Evolutionary conservation across 768 basidiomycete genomes (phyloP), one percentile per base, ranked within the genome.

Genomic region (Leccinum variicolor): DNA sequence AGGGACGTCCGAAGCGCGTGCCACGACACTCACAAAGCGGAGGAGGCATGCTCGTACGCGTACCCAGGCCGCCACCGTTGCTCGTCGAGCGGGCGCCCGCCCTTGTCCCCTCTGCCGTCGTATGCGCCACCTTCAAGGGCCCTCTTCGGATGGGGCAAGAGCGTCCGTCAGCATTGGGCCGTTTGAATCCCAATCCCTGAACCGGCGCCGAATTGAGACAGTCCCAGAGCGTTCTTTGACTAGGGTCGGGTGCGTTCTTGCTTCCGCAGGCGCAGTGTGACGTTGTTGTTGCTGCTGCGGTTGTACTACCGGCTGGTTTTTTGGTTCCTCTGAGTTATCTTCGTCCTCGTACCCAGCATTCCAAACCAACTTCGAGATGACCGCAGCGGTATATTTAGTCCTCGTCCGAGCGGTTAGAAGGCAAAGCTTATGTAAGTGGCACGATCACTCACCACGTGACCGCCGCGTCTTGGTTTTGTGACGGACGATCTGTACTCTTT

Each of bases 371-470:
- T 4, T 58, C 3, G 68, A 68, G 43, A 67, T 39, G 17, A 54
- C 67, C 0, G 66, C 56, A 4, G 62, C 64, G 3, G 78, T 67
- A 43, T 68, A n/a, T n/a, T n/a, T n/a, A 61, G 2, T 74, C 77
- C 29, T 73, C 68, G 3, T 74, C 69, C 0, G 84, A 81, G 4
- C 91, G 76, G n/a, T 78, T 79, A n/a, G n/a, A n/a, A n/a, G n/a
- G n/a, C n/a, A n/a, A n/a, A n/a, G n/a, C n/a, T n/a, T n/a, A n/a
- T n/a, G n/a, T n/a, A n/a, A n/a, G n/a, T n/a, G n/a, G n/a, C n/a
- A n/a, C n/a, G n/a, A n/a, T n/a, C n/a, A n/a, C n/a, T n/a, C n/a
- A n/a, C n/a, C n/a, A n/a, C n/a, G n/a, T n/a, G n/a, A n/a, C n/a
- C n/a, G n/a, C n/a, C n/a, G n/a, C n/a, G n/a, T n/a, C n/a, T n/a